Conservation (phyloP, 495 filamentous ascomycete genomes). For the Massariosphaeria phaeospora region DNA sequence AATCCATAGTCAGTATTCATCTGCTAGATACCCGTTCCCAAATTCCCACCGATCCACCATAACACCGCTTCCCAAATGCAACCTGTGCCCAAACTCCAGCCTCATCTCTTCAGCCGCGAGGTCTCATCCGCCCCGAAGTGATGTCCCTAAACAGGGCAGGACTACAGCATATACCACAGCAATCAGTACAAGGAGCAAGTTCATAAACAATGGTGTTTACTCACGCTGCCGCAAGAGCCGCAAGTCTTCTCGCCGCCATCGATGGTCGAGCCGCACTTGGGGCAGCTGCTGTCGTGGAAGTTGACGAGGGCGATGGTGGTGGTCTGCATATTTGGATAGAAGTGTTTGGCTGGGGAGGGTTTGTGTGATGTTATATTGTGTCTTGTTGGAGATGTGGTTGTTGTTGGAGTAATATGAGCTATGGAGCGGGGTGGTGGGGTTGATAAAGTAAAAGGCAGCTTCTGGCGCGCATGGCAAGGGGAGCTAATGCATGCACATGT, state of each 20-base stretch:
- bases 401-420: not conserved
- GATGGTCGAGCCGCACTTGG: conserved; percentile 39
- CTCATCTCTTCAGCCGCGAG: conserved; percentile 4
- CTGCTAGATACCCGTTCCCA: too few species aligned
- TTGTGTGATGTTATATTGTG: not conserved
- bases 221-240: conserved; percentile 39
- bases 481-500: conserved; percentile 17
- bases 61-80: too few species aligned
- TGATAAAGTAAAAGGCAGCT: conserved; percentile 13
- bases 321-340: conserved; percentile 11
- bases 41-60: too few species aligned
- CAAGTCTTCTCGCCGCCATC: conserved; percentile 39
- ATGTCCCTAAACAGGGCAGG: not conserved
- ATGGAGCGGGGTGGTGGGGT: conserved; percentile 23
- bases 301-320: conserved; percentile 16
- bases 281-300: conserved; percentile 35
- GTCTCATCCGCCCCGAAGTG: too few species aligned
- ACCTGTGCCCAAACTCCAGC: not conserved
- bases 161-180: not conserved
- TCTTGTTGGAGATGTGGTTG: not conserved
- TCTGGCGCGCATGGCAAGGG: conserved; percentile 9
- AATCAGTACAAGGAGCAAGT: not conserved
- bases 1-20: too few species aligned
- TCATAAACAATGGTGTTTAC: not conserved
- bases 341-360: not conserved